These are phyloP conservation scores for Elsinoe perseae DNA, from an alignment of 2,329 filamentous ascomycete species.

Conservation along the genomic window DNA sequence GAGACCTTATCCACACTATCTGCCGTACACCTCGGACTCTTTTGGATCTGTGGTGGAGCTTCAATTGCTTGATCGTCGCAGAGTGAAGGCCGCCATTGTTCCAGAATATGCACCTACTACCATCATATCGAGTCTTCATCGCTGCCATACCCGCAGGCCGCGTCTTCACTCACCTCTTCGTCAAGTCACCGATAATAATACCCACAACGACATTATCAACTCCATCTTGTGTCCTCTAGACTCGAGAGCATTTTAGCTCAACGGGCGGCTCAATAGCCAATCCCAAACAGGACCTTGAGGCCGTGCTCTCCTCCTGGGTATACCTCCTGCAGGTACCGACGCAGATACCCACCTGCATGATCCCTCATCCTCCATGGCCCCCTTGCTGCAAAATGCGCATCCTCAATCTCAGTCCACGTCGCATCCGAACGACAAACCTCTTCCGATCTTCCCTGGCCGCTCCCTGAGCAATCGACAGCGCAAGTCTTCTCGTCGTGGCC, in stretches of 20 bases:
- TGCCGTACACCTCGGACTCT: background rate
- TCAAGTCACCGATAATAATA: background rate
- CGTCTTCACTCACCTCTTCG: background rate
- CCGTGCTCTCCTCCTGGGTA: background rate
- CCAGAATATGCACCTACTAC: background rate
- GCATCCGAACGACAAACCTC: background rate
- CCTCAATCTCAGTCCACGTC: background rate
- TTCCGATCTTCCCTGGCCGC: background rate
- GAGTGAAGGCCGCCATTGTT: background rate
- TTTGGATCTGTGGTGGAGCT: background rate
- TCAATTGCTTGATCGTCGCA: background rate
- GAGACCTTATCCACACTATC: background rate
- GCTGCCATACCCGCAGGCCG: background rate
- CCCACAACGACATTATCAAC: background rate
- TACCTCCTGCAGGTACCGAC: slow-evolving; percentile 13
- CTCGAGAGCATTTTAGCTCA: slow-evolving; percentile 2
- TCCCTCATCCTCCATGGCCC: slow-evolving; percentile 1
- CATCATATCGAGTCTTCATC: background rate
- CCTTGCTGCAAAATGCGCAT: slow-evolving; percentile 9
- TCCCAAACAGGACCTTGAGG: background rate
- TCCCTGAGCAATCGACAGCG: slow-evolving; percentile 5
- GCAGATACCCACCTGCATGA: background rate
- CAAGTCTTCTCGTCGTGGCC: slow-evolving; percentile 9
- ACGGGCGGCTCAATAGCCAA: slow-evolving; percentile 7
- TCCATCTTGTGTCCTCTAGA: background rate